Conservation (phyloP, 768 basidiomycete genomes). For the Suillus discolor region DNA sequence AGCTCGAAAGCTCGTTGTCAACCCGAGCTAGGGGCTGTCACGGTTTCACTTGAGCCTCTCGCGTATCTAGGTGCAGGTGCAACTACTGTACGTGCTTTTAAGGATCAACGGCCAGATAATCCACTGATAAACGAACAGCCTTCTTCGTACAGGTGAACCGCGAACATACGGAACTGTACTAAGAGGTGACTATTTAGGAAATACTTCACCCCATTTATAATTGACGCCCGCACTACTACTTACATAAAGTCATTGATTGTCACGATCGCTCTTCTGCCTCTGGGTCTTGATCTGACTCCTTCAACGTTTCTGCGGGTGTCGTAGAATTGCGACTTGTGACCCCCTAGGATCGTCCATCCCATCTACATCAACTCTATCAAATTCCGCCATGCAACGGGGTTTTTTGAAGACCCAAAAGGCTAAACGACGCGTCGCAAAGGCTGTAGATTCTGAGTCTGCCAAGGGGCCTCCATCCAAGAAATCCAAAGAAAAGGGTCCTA, state of each 20-base stretch:
- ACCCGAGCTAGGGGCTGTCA: not conserved
- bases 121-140: not conserved
- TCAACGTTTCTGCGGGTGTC: not conserved
- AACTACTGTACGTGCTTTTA: not conserved
- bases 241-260: not conserved
- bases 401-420: constrained; percentile 19
- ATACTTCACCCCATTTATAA: not conserved
- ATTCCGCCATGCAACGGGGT: constrained; percentile 24
- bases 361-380: not conserved
- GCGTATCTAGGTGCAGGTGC: not conserved
- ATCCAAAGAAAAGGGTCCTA: not conserved
- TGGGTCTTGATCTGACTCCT: not conserved
- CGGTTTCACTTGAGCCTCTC: not conserved
- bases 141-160: too few relatives aligned
- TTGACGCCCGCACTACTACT: not conserved
- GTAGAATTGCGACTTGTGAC: not conserved
- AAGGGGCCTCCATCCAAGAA: not conserved
- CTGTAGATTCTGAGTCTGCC: not conserved
- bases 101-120: not conserved
- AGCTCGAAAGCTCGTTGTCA: not conserved
- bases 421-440: constrained; percentile 16
- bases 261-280: not conserved
- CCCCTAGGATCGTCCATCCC: not conserved
- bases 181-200: constrained; percentile 1
- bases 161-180: not conserved